Evolutionary conservation across 306 rosid species (phyloP), one percentile per base, ranked within the genome.

Genomic region (Spatholobus suberectus): DNA sequence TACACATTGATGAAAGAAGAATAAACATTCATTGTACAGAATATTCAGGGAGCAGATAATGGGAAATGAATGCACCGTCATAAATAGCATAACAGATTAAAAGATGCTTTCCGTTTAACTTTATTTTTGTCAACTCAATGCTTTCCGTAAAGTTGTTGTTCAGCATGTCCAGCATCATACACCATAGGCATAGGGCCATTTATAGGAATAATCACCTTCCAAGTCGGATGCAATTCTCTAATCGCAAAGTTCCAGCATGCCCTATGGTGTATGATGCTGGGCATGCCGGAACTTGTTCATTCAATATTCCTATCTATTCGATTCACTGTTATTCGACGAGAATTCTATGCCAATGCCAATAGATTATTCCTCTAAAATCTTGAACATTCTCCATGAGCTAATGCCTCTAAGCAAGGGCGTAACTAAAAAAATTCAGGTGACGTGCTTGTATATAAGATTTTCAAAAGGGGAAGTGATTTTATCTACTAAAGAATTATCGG

Each of bases 81-180:
- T 46, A 71, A 47, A 27, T 29, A 26, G 59, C 40, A 14, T 14
- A 70, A 70, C 23, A 44, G 40, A 47, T 15, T 27, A 70, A 43
- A 29, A 44, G 4, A 71, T 71, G 17, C 26, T 46, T 26, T 41
- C 3, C 37, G 13, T 41, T 41, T 12, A 21, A 70, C 41, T 24
- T 71, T 46, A 27, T 10, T 71, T 70, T 46, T 15, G 59, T n/a
- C 41, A 51, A 70, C 17, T 15, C 26, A 46, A 49, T 70, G 24
- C 59, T 70, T 61, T 70, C 38, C 23, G 40, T 7, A 70, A 47
- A 71, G 61, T 46, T 1, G 61, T 71, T 71, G 34, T 43, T 70
- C 23, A n/a, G n/a, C n/a, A n/a, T n/a, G n/a, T n/a, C n/a, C n/a
- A n/a, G n/a, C n/a, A n/a, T n/a, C n/a, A n/a, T n/a, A n/a, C n/a